A percentile compares a stretch with the other conserved stretches of the same genome.
Conservation (phyloP, 2,329 filamentous ascomycete genomes). For the Curvularia lunata region DNA sequence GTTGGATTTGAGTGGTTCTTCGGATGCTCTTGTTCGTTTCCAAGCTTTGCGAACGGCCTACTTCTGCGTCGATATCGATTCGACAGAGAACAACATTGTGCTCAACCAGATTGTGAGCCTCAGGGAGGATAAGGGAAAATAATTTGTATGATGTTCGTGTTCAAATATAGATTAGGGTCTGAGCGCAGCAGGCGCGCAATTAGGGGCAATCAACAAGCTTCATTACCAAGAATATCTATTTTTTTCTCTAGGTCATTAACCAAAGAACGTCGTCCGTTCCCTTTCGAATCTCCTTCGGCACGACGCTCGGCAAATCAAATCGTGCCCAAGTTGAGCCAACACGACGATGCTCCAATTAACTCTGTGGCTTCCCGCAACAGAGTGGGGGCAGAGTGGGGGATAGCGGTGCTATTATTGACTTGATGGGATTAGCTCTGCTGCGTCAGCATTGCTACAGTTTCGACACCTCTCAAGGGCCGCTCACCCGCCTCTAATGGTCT, state of each 20-base stretch:
- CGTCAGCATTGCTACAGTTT: neutral
- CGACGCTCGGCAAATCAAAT: neutral
- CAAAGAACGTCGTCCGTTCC: neutral
- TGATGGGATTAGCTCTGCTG: constrained; percentile 13
- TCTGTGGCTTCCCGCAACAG: neutral
- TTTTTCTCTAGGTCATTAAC: neutral
- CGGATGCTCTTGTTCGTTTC: constrained; percentile 71
- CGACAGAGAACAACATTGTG: constrained; percentile 72
- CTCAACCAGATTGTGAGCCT: constrained; percentile 91
- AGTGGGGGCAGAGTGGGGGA: neutral
- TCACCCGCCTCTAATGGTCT: neutral
- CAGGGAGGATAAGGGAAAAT: constrained; percentile 72
- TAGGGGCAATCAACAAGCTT: neutral
- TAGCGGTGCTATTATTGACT: constrained; percentile 5
- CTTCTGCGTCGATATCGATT: constrained; percentile 81
- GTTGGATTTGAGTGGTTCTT: constrained; percentile 40
- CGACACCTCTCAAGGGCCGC: neutral
- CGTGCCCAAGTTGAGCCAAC: neutral
- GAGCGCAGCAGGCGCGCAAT: neutral
- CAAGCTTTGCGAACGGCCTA: constrained; percentile 90
- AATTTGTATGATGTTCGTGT: neutral
- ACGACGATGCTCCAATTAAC: neutral
- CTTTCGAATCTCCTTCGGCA: neutral
- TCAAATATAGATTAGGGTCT: neutral
- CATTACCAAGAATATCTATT: neutral